Evolutionary conservation across 2,329 filamentous ascomycete species (phyloP), one percentile per base, ranked within the genome.

Genomic region (Epichloe coenophiala): DNA sequence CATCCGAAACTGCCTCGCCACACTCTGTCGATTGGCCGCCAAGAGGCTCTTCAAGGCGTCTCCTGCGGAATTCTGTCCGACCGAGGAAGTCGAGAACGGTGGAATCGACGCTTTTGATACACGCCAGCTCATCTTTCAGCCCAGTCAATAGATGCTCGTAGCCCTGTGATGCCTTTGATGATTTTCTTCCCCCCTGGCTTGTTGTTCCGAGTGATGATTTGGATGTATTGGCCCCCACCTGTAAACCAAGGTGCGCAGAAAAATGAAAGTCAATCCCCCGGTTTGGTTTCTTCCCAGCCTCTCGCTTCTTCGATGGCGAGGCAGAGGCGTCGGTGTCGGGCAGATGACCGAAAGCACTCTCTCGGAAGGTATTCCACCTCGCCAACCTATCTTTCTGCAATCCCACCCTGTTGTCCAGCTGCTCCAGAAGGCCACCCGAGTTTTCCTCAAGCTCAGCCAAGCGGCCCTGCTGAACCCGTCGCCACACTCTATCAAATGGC

Each of bases 401-500:
- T 42, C 72, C 70, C 0, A 93, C 78, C 13, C 87, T 77, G 19
- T 67, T 66, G 49, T 91, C 84, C 5, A 96, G 68, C 60, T 89
- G 82, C 54, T 86, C 76, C 19, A 95, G 60, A 1, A 89, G 66
- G 0, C 81, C 78, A 6, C 62, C 60, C 1, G 63, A 65, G 8
- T 68, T 64, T 12, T 73, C 71, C 50, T 83, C 77, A 8, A 84
- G 64, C 57, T 85, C 74, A 15, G 71, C 63, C 49, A 82, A 63
- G 51, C 73, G 68, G 8, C 80, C 81, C 27, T 77, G 68, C 48
- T 83, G 78, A 3, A 88, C 77, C 43, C 78, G 74, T 5, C 74
- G 67, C 86, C 86, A 94, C 1, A 93, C 77, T 8, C 79, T 72
- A 33, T 86, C 77, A 55, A 90, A 93, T 0, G 79, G 71, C 37